Evolutionary conservation across 2,329 filamentous ascomycete genomes (phyloP).

Genomic region (Hyphodiscus sp.): DNA sequence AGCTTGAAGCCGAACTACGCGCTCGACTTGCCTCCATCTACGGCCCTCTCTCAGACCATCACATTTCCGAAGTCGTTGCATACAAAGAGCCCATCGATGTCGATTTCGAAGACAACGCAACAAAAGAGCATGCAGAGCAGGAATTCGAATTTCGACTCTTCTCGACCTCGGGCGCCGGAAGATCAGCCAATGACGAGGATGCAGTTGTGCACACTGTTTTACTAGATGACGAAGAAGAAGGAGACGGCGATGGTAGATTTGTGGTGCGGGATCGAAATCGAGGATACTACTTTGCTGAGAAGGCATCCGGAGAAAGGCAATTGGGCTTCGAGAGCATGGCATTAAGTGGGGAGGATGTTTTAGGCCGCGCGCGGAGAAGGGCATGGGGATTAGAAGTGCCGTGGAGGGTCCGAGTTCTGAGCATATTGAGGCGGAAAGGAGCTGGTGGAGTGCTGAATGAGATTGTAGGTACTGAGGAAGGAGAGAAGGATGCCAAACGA

Average conservation of each 20-base stretch:
- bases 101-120: constrained; percentile 26
- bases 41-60: constrained; percentile 10
- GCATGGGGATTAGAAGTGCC: constrained; percentile 55
- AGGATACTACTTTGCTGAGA: constrained; percentile 43
- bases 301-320: constrained; percentile 33
- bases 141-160: constrained; percentile 54
- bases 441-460: constrained; percentile 15
- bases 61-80: neutral
- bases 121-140: constrained; percentile 30
- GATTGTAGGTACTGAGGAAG: constrained; percentile 1
- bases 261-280: constrained; percentile 36
- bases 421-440: constrained; percentile 26
- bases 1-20: constrained; percentile 12
- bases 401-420: constrained; percentile 50
- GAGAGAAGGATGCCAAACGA: constrained; percentile 25
- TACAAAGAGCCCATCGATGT: constrained; percentile 9
- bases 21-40: constrained; percentile 22
- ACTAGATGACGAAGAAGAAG: constrained; percentile 37
- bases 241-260: constrained; percentile 35
- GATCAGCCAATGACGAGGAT: constrained; percentile 16
- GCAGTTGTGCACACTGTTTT: constrained; percentile 42
- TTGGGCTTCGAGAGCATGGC: constrained; percentile 40
- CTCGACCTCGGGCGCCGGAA: constrained; percentile 7
- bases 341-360: constrained; percentile 46
- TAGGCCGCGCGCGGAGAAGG: constrained; percentile 36